Evolutionary conservation across 2,329 filamentous ascomycete species (phyloP).

Genomic region (Sclerotinia trifoliorum): DNA sequence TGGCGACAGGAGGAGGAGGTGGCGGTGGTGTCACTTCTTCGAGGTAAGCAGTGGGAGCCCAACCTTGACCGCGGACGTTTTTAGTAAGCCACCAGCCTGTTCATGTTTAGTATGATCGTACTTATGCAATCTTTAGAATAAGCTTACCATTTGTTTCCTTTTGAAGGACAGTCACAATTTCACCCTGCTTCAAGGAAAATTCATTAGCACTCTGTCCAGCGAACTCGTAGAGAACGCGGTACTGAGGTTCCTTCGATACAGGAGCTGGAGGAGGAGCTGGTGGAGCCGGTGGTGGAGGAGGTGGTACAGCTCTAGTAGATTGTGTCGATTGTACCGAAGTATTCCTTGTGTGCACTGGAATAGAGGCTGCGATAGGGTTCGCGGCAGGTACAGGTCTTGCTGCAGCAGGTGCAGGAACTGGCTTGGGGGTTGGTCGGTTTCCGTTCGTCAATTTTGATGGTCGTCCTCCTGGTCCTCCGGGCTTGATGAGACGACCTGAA

Average conservation of each 20-base stretch:
- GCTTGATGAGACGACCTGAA: slow-evolving; percentile 86
- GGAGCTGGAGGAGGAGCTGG: slow-evolving; percentile 67
- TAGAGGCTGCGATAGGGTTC: slow-evolving; percentile 38
- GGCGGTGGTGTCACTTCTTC: slow-evolving; percentile 71
- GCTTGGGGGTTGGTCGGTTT: slow-evolving; percentile 38
- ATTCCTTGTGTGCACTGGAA: slow-evolving; percentile 56
- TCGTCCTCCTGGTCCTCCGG: slow-evolving; percentile 79
- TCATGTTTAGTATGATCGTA: slow-evolving; percentile 40
- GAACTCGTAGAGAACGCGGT: slow-evolving; percentile 92
- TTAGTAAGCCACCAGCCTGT: slow-evolving; percentile 95
- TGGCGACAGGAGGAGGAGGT: slow-evolving; percentile 56
- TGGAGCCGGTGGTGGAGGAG: slow-evolving; percentile 57
- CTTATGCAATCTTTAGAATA: background rate
- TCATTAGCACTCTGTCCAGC: slow-evolving; percentile 81
- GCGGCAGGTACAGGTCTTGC: slow-evolving; percentile 13
- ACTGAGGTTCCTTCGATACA: slow-evolving; percentile 68
- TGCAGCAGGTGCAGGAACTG: slow-evolving; percentile 31
- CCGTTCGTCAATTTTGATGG: slow-evolving; percentile 66
- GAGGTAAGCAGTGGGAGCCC: slow-evolving; percentile 92
- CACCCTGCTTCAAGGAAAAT: slow-evolving; percentile 73
- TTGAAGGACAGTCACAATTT: slow-evolving; percentile 84
- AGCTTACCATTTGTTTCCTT: slow-evolving; percentile 90
- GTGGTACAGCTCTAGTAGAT: slow-evolving; percentile 51
- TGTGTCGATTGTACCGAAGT: slow-evolving; percentile 34
- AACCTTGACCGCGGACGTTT: slow-evolving; percentile 71